Percentiles rank a stretch among this genome's conserved stretches.
phyloP scores from a whole-genome alignment of 176 grass and related monocot genomes.

The Typha latifolia region DNA sequence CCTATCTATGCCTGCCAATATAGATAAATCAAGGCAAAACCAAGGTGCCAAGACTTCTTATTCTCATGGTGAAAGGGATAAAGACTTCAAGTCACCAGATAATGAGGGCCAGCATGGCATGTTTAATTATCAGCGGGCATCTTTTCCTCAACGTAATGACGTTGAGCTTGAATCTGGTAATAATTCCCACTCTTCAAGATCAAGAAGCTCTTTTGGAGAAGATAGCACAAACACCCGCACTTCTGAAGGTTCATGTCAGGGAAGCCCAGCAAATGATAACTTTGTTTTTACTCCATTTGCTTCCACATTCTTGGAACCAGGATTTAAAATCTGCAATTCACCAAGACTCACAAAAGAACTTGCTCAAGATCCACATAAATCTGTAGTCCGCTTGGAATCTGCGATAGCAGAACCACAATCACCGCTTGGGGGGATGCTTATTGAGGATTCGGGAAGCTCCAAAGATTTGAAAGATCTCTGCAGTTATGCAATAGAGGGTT shows the following conservation, averaged over 20 bases:
- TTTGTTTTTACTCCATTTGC: conserved; percentile 40
- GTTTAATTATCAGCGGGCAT: conserved; percentile 28
- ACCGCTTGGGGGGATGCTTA: conserved; percentile 40
- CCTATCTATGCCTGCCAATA: conserved; percentile 33
- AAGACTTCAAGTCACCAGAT: conserved; percentile 20
- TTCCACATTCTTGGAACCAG: conserved; percentile 33
- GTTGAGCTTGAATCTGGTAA: conserved; percentile 36
- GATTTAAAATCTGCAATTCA: conserved; percentile 12
- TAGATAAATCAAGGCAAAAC: conserved; percentile 40
- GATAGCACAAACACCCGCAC: conserved; percentile 59
- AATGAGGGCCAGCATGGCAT: conserved; percentile 19
- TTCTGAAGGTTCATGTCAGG: conserved; percentile 72
- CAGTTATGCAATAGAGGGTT: conserved; percentile 24
- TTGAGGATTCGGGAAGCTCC: conserved; percentile 67
- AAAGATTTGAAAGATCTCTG: conserved; percentile 84
- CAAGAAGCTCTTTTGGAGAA: conserved; percentile 69
- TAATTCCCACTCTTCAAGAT: conserved; percentile 29
- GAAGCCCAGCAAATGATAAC: conserved; percentile 40
- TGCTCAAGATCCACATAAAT: conserved; percentile 17
- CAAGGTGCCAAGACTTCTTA: conserved; percentile 38
- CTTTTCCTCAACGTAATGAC: conserved; percentile 23
- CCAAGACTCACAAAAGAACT: conserved; percentile 29
- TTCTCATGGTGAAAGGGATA: conserved; percentile 14
- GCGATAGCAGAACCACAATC: conserved; percentile 22
- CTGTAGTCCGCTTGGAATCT: not conserved